phyloP scores from a whole-genome alignment of 805 yeast species.

The Wickerhamomyces queroliae region DNA sequence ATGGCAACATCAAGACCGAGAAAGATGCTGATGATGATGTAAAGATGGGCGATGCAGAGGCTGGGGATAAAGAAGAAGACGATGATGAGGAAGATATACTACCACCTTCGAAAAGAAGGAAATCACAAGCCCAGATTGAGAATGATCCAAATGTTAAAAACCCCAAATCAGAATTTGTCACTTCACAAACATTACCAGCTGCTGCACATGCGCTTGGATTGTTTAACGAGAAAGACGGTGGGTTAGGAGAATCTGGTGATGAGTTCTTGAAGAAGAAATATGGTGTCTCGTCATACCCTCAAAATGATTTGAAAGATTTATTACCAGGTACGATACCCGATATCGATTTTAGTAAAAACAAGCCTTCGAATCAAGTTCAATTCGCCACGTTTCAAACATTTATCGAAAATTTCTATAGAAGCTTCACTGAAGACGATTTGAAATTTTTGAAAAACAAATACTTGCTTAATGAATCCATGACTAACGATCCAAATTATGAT shows the following conservation, averaged over 20 bases:
- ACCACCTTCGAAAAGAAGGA: constrained; percentile 7
- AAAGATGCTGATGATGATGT: constrained; percentile 4
- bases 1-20: too few relatives aligned
- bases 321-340: constrained; percentile 89
- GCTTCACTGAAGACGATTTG: constrained; percentile 75
- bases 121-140: constrained; percentile 27
- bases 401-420: constrained; percentile 79
- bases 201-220: constrained; percentile 62
- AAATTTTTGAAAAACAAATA: constrained; percentile 60
- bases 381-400: constrained; percentile 81
- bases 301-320: constrained; percentile 61
- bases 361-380: constrained; percentile 88
- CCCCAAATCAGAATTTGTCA: constrained; percentile 73
- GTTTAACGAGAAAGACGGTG: constrained; percentile 52
- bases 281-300: constrained; percentile 90
- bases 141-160: constrained; percentile 58
- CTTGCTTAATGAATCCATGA: constrained; percentile 44
- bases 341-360: constrained; percentile 75
- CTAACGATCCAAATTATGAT: constrained; percentile 44
- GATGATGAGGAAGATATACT: not conserved
- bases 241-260: constrained; percentile 60
- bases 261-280: constrained; percentile 71
- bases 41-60: not conserved
- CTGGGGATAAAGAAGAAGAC: not conserved
- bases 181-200: constrained; percentile 60